Evolutionary conservation across 1,284 basidiomycete species (phyloP), one percentile per base, ranked within the genome.

Genomic region (Microstroma glucosiphilum): DNA sequence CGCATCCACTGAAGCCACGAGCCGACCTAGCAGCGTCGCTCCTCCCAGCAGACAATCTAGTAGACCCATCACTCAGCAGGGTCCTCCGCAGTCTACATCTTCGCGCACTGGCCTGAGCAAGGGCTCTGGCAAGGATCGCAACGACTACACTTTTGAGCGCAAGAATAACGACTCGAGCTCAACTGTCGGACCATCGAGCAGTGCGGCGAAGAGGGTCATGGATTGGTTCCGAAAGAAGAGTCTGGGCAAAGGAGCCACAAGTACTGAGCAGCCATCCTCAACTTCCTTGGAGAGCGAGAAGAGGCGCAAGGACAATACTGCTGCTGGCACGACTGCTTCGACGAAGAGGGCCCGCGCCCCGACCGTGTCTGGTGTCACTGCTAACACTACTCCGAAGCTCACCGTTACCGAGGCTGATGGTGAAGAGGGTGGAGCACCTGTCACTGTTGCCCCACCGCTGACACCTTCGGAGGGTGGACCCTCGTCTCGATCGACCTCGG

Each of bases 181-280:
- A 23, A 75, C 72, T 2, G 65, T 70, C 12, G 73, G 73, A 0
- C 69, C 81, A 0, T 83, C 83, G 19, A 82, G 81, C 40, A 82
- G 81, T 57, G 83, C 84, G 30, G 84, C 84, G 26, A 85, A 85
- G 77, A 82, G 83, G 59, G 85, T 86, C 63, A 86, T 86, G 84
- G 84, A 85, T 69, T 86, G 85, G 85, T 86, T 86, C 82, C 75
- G 84, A 40, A 82, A 83, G 65, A 84, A 83, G 75, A 82, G 82
- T 40, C 74, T 83, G 3, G 81, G 80, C 26, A 81, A 80, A 60
- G 69, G 72, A 40, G 46, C n/a, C 7, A 61, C 59, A 2, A 71
- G 73, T 58, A 65, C 63, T 59, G 73, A 76, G 55, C 70, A 72
- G 64, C 70, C 72, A 11, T 72, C 73, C 15, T 60, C 74, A 4